Base-by-base conservation (phyloP, 345 rosid species). In the Bruguiera gymnorhiza region DNA sequence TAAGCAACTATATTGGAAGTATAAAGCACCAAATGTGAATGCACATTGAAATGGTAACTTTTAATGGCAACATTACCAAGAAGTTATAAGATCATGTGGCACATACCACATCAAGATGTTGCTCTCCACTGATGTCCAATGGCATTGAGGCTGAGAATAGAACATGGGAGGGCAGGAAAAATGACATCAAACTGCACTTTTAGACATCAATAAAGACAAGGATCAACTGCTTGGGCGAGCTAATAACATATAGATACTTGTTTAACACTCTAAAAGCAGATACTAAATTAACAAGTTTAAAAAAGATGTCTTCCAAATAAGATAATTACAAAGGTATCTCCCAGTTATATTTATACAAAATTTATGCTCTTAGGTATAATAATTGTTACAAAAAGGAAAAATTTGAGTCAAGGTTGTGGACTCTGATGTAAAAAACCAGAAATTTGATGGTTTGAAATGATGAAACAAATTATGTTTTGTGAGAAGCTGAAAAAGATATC, bases 101-200 rank as follows among this genome's bases (percentile, higher is more conserved):
- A 82, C 88, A 71, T 83, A 92, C 99, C 75, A 95, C 92, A 73
- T 95, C 99, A 77, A 95, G 95, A 83, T 92, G 97, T 53, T 90
- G 91, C 82, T 88, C 97, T 67, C 97, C 97, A 68, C 97, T 92
- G 79, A 88, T 87, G 80, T 95, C 97, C 92, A 95, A 95, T 95
- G 36, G 97, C 97, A 78, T 95, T 96, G 64, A 95, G 82, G 72
- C 97, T 95, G 61, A 92, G 87, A 76, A 95, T 84, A 48, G 99
- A 88, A 79, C 99, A 95, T 10, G 99, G 86, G 65, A 95, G 81
- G 63, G 92, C 96, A 70, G 97, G 99, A 77, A 95, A 95, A 11
- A 91, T 87, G 60, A 95, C 81, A 66, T 95, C 99, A 62, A 95
- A 88, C 97, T 92, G 92, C 84, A 82, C 15, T 67, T 81, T 75